These are phyloP conservation scores for Lathyrus oleraceus DNA, from an alignment of 306 rosid species.

Conservation along the genomic window DNA sequence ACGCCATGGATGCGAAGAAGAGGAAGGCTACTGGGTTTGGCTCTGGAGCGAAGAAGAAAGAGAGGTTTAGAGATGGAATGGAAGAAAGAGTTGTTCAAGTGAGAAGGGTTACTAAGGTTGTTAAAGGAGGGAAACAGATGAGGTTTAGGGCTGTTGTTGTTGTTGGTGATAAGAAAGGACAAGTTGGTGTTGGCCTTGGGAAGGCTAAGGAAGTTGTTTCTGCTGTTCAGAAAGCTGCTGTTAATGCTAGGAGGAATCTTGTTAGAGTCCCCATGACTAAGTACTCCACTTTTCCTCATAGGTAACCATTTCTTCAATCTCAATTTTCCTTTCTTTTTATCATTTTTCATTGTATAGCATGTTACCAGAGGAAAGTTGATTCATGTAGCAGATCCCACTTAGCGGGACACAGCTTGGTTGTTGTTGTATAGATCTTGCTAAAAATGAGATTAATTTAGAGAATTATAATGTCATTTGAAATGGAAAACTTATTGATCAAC, in stretches of 20 bases:
- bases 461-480: not conserved
- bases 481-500: not conserved
- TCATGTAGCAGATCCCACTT: too few species aligned
- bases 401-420: too few species aligned
- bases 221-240: constrained; percentile 39
- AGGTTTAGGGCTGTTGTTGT: constrained; percentile 79
- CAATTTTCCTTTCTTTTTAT: not conserved
- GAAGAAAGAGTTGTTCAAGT: constrained; percentile 93
- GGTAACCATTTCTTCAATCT: constrained; percentile 7
- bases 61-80: constrained; percentile 76
- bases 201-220: constrained; percentile 41
- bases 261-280: constrained; percentile 34
- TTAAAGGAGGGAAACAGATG: constrained; percentile 91
- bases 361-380: too few species aligned
- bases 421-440: not conserved
- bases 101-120: constrained; percentile 92
- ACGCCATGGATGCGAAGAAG: constrained; percentile 70
- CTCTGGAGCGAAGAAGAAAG: constrained; percentile 57
- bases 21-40: constrained; percentile 58
- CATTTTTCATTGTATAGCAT: not conserved
- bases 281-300: constrained; percentile 42
- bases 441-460: not conserved
- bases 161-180: constrained; percentile 89
- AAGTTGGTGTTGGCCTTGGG: constrained; percentile 63
- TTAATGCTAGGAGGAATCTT: constrained; percentile 36